These are phyloP conservation scores for Podospora appendiculata DNA, from an alignment of 495 filamentous ascomycete genomes.

Conservation along the genomic window DNA sequence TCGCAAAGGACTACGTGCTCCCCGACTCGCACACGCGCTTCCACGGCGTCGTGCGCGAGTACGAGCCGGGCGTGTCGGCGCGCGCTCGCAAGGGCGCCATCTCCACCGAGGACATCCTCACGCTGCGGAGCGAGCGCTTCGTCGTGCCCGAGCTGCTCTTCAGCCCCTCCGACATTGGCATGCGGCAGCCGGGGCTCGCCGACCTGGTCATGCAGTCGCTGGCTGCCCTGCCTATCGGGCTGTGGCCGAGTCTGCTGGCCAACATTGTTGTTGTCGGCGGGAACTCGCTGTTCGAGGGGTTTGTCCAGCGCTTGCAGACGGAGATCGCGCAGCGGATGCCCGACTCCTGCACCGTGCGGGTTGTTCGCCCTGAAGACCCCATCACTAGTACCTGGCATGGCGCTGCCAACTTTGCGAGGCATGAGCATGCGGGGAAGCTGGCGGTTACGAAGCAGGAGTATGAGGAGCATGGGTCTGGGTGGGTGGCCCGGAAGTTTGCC, in stretches of 20 bases:
- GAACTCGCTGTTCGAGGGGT: slow-evolving; percentile 70
- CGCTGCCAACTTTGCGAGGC: slow-evolving; percentile 64
- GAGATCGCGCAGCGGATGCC: slow-evolving; percentile 72
- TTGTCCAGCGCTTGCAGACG: slow-evolving; percentile 71
- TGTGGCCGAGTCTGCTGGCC: slow-evolving; percentile 72
- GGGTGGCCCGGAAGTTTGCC: slow-evolving; percentile 67
- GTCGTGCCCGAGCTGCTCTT: slow-evolving; percentile 86
- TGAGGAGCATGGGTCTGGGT: slow-evolving; percentile 73
- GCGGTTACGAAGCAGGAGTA: slow-evolving; percentile 84
- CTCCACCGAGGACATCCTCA: slow-evolving; percentile 73
- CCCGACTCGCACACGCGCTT: slow-evolving; percentile 77
- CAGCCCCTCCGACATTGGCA: slow-evolving; percentile 74
- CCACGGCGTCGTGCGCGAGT: slow-evolving; percentile 66
- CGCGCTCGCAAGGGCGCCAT: slow-evolving; percentile 54
- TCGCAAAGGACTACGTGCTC: slow-evolving; percentile 86
- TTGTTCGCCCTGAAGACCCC: slow-evolving; percentile 64
- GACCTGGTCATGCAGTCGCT: slow-evolving; percentile 77
- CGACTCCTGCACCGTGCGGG: slow-evolving; percentile 66
- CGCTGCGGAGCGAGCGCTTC: slow-evolving; percentile 87
- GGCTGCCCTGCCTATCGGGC: slow-evolving; percentile 61
- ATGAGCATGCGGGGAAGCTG: slow-evolving; percentile 54
- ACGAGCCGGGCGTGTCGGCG: slow-evolving; percentile 51
- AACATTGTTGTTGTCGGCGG: slow-evolving; percentile 90
- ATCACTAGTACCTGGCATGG: slow-evolving; percentile 80
- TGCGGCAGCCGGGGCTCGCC: slow-evolving; percentile 76